Evolutionary conservation across 2,329 filamentous ascomycete species (phyloP).

Genomic region (Aspergillus pseudotamarii): DNA sequence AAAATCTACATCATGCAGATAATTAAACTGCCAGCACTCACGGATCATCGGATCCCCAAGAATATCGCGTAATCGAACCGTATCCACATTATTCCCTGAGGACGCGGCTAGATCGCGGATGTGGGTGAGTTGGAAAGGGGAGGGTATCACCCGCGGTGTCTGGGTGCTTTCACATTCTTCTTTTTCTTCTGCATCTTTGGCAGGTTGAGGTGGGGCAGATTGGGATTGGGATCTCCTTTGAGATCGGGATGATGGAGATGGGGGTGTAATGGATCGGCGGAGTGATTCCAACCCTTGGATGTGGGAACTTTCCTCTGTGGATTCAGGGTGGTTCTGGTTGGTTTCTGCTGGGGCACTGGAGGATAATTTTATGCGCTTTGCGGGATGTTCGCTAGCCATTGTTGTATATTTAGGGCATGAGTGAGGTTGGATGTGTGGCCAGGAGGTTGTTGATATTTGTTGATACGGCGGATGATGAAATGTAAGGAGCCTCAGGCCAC

Average conservation of each 20-base stretch:
- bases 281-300: slow-evolving; percentile 29
- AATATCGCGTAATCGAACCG: slow-evolving; percentile 67
- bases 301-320: not conserved
- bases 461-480: not conserved
- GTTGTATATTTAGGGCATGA: not conserved
- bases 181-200: not conserved
- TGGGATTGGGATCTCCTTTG: not conserved
- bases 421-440: not conserved
- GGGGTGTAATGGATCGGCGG: slow-evolving; percentile 34
- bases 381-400: not conserved
- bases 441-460: not conserved
- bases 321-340: not conserved
- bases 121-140: slow-evolving; percentile 72
- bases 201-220: not conserved
- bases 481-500: not conserved
- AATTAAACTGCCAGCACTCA: slow-evolving; percentile 62
- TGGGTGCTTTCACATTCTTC: not conserved
- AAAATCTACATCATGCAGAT: slow-evolving; percentile 60
- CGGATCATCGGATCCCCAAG: slow-evolving; percentile 74
- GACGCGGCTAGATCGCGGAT: slow-evolving; percentile 64
- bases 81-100: slow-evolving; percentile 62
- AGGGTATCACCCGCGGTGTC: slow-evolving; percentile 45
- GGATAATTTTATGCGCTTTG: not conserved
- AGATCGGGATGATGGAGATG: slow-evolving; percentile 15
- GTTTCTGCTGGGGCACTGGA: not conserved